phyloP scores from a whole-genome alignment of 2,329 filamentous ascomycete genomes.

The Thielaviopsis ethacetica region DNA sequence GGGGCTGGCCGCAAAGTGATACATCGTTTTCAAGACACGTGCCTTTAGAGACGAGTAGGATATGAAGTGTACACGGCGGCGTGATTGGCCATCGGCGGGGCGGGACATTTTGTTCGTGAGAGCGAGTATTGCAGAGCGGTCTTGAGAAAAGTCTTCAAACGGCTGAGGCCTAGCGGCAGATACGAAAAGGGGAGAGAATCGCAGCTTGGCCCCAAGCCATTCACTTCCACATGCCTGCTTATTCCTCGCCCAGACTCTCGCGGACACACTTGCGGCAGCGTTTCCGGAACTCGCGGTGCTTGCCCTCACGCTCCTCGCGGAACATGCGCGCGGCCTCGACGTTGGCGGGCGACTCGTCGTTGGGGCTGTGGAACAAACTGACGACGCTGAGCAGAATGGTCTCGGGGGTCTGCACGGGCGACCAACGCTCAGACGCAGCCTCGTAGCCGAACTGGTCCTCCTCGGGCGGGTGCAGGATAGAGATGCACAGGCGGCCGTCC shows the following conservation, averaged over 20 bases:
- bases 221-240: conserved; percentile 9
- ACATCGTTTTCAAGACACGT: no score
- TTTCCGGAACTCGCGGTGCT: conserved; percentile 57
- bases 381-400: conserved; percentile 87
- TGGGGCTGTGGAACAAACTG: conserved; percentile 79
- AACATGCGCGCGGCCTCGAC: conserved; percentile 81
- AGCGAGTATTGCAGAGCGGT: no score
- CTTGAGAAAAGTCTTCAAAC: no score
- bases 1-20: no score
- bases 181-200: no score
- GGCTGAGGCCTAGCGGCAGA: no score
- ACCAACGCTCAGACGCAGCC: conserved; percentile 77
- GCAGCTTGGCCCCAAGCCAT: no score
- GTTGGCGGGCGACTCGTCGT: conserved; percentile 91
- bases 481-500: conserved; percentile 83
- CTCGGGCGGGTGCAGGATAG: conserved; percentile 86
- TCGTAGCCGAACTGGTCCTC: conserved; percentile 94
- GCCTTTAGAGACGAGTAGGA: no score
- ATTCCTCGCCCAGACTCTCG: conserved; percentile 64
- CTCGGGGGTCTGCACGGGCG: conserved; percentile 85
- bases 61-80: no score
- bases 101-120: no score
- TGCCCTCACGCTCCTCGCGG: conserved; percentile 54
- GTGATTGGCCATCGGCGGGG: no score
- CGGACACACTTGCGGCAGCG: conserved; percentile 63